Evolutionary conservation across 139 green algal genomes (phyloP).

Genomic region (Protoeuglena noctilucae): DNA sequence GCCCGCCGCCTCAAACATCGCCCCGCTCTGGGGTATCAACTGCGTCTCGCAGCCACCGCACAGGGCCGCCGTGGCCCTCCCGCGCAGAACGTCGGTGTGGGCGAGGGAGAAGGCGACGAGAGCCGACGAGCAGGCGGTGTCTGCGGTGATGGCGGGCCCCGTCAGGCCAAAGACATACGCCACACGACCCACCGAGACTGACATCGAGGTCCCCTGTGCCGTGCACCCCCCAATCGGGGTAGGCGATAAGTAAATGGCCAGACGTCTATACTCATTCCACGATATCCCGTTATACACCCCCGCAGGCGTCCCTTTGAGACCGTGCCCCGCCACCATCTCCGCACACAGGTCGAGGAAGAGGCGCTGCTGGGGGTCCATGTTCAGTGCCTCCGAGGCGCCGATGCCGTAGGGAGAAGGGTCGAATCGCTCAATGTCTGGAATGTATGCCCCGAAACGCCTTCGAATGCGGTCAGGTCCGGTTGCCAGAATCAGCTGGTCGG

Average conservation of each 20-base stretch:
- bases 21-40: too few species aligned
- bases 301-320: background rate
- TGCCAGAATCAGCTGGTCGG: background rate
- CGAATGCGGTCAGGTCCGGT: background rate
- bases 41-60: too few species aligned
- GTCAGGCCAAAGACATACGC: background rate
- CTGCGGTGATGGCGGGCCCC: background rate
- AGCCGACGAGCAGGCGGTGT: constrained; percentile 18
- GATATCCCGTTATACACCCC: constrained; percentile 48
- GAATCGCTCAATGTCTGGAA: constrained; percentile 3
- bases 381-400: constrained; percentile 4
- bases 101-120: constrained; percentile 4
- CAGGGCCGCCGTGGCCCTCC: too few species aligned
- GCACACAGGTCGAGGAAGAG: constrained; percentile 8
- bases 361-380: constrained; percentile 20
- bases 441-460: constrained; percentile 2
- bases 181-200: constrained; percentile 18
- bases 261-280: constrained; percentile 48
- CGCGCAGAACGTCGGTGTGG: background rate
- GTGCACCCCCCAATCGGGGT: constrained; percentile 25
- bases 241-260: too few species aligned
- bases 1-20: constrained; percentile 5
- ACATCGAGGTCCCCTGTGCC: constrained; percentile 45
- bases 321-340: background rate
- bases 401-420: constrained; percentile 1